Evolutionary conservation across 2,329 filamentous ascomycete genomes (phyloP), one percentile per base, ranked within the genome.

Genomic region (Calonectria fujianensis): DNA sequence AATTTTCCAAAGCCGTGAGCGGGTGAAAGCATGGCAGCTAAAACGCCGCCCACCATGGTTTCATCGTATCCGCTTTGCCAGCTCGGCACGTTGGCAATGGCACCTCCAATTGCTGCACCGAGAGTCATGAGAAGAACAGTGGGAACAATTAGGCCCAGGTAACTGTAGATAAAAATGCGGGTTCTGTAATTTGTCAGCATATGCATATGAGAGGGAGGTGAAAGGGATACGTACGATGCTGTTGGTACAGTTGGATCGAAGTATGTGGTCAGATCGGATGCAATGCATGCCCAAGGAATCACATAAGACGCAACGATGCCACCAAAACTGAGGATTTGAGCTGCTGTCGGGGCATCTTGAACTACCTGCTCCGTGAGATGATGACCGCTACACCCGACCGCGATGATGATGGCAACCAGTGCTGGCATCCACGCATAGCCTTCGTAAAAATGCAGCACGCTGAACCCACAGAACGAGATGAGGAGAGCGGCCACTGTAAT

Each of bases 1-100:
- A 63, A 63, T 39, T 63, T 63, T 18, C 57, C 57, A 39, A 63
- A 63, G 57, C 57, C 57, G 9, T 63, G 57, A n/a, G 57, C 57
- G 16, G 57, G 57, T 20, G 57, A 63, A 29, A 63, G 57, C 57
- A 63, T 63, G 16, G 57, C 24, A 18, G 35, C 57, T 3, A 63
- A 9, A 10, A 63, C 27, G 11, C 57, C 57, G 8, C 57, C 57
- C 7, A 63, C 35, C 57, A 63, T 63, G 16, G 57, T 41, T 41
- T 63, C n/a, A 29, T 63, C 57, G 57, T 41, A 63, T 41, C n/a
- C 57, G 5, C 14, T 39, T 41, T 63, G 57, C 57, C 57, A 63
- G 57, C 35, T 63, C 3, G 57, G 57, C 3, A 63, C 57, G 37
- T 63, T 63, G 24, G 35, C 1, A 29, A 63, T 63, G n/a, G 57